Base-by-base conservation (phyloP, 1,139 yeast species). In the Suhomyces yuchorum region DNA sequence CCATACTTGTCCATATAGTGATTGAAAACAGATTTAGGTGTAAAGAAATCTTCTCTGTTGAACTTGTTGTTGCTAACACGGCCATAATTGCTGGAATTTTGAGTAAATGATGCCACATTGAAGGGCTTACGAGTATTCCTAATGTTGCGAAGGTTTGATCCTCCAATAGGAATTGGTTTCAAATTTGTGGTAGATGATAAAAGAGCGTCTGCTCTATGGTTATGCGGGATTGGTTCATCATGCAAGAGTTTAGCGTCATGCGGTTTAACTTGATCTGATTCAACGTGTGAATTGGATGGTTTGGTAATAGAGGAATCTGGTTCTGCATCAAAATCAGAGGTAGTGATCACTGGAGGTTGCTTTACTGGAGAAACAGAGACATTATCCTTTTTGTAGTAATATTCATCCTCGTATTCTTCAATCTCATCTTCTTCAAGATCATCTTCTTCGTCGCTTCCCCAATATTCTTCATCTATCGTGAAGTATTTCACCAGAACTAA, bases 401-500 rank as follows among this genome's bases (percentile, higher is more conserved):
- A 62, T 6, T 66, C 68, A 14, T 58, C 64, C 20, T 58, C 62
- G 24, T 51, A 49, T 11, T 53, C 57, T 30, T 46, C 50, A 23
- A 50, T 54, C 8, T 57, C 66, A 20, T 55, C 58, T 30, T 56
- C 62, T 22, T 63, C 71, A n/a, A 67, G 73, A 28, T 67, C 73
- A 37, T 77, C 71, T 28, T 75, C 76, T 42, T 78, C 78, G 46
- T 77, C 77, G 51, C 73, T 70, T 19, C 69, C 75, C 72, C 73
- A 70, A 56, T 78, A 78, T 58, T 85, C 96, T 56, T 87, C 96
- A 66, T 92, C 97, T 49, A 88, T 81, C 12, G 97, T 90, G 71
- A 93, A 86, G 54, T 78, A 83, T 49, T 81, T 80, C 42, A 90
- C 78, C 44, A 73, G 74, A 18, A 68, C 61, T 46, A 92, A 70